Base-by-base conservation (phyloP, 1,139 yeast species). In the Geotrichum reessii region DNA sequence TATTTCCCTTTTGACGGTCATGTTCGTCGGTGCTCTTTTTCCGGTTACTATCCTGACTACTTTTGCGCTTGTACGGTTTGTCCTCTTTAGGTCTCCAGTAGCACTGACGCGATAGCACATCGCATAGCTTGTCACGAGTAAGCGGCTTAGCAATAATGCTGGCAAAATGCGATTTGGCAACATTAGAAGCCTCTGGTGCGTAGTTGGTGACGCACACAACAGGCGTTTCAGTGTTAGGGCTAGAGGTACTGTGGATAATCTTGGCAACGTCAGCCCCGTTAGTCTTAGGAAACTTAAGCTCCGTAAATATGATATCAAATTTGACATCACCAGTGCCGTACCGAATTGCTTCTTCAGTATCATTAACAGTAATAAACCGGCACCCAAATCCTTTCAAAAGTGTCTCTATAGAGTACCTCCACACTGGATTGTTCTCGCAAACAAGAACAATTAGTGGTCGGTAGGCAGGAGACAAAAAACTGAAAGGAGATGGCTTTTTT, bases 381-480 rank as follows among this genome's bases (percentile, higher is more conserved):
- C 97, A 90, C 0, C 95, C 96, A 40, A 86, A 71, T 58, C 80
- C 78, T 61, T 85, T 90, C 61, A 93, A 74, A 65, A 86, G 78
- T 60, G 80, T 81, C 53, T 84, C 81, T 49, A 86, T 80, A 12
- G 88, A 80, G 68, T 83, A 90, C 53, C 96, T 74, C 63, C 88
- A 86, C 56, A 86, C 86, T 0, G 97, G 93, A 62, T 88, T 88
- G 2, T 95, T 91, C 67, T 91, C 97, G 73, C 97, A 91, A 37
- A 90, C 78, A 54, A 92, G 74, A 2, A 90, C 84, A 70, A 89
- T 95, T 61, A 87, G 65, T 1, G 72, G 66, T 21, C 73, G 62
- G 50, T 63, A 65, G 1, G 56, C 57, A 56, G 62, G 78, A 77
- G 59, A 61, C 11, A 52, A 31, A 14, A 52, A 40, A 12, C 52